Evolutionary conservation across 371 early-diverging fungal species (phyloP), one percentile per base, ranked within the genome.

Genomic region (Nematocida sp.): DNA sequence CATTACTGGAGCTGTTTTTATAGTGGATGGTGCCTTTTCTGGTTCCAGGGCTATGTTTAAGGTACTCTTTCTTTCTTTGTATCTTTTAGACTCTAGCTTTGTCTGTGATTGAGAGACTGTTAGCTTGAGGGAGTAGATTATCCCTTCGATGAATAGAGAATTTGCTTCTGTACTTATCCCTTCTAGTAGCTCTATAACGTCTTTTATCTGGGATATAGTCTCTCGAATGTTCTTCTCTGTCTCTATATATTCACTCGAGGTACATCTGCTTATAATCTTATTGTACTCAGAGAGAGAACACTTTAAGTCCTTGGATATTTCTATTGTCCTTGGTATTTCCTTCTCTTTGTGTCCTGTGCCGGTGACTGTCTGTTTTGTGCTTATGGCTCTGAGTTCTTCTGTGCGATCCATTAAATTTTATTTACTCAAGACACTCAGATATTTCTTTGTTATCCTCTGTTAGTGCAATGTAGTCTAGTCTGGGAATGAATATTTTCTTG

Each of bases 371-470:
- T 23, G 45, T 0, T 29, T 19, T 43, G 41, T 32, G 3, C 15
- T 27, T 32, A 61, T 13, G 0, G 13, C 40, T 49, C 61, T 48
- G 29, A 48, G 61, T 35, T 70, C 74, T 45, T 57, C 29, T 61
- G 74, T 70, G 38, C 62, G 43, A 32, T 70, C 61, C 74, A 70
- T 70, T 64, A 70, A 61, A 70, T 70, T 70, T 70, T 70, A 70
- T 55, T 49, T 70, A 0, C 40, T 38, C 21, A n/a, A 60, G 43
- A 19, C 31, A 47, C 31, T 66, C 15, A n/a, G 35, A 65, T 41
- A 65, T 54, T 63, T 63, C 51, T 63, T 46, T 51, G 7, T 63
- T 37, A 5, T 29, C 38, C 29, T 61, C 25, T 49, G 43, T 9
- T 17, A 70, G 35, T n/a, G 52, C 74, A 3, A n/a, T 35, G 47